Base-by-base conservation (phyloP, 306 rosid species). In the Neltuma alba region DNA sequence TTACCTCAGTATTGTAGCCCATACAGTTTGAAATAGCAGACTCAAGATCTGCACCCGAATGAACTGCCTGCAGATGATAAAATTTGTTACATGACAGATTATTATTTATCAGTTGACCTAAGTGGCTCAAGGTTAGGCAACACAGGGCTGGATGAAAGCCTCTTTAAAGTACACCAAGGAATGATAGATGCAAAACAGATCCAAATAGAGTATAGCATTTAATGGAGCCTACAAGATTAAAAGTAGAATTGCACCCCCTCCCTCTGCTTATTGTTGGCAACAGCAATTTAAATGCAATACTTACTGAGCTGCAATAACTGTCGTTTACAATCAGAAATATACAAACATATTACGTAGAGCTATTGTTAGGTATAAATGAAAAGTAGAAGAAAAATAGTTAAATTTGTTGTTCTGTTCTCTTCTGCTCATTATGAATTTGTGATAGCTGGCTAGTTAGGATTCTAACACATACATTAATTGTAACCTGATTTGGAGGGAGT, bases 11-110 rank as follows among this genome's bases (percentile, higher is more conserved):
- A 86, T 79, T 87, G 86, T 95, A 95, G 76, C 99, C 99, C 90
- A 90, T 83, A 78, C 96, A 91, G 87, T 93, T 90, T 82, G 87
- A 3, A 83, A 93, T 87, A 61, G 99, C 93, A 79, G 98, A 95
- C 70, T 95, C 98, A 60, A 95, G 96, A 89, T 93, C 98, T 72
- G 98, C 98, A 80, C 98, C 98, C 18, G 98, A 95, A 89, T 95
- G 97, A 88, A 95, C 98, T 70, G 98, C 98, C 99, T 95, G 93
- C 86, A 89, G 34, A 80, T 73, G 62, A 78, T 69, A 62, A 9
- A 67, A 83, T 25, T 74, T 52, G 42, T 75, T 50, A 48, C 44
- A 27, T 69, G 27, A 50, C 15, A 76, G 73, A 74, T 40, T 63
- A 75, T 78, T 61, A 81, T 55, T 69, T 48, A 75, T 20, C n/a